Evolutionary conservation across 805 yeast species (phyloP).

Genomic region (Suhomyces canberraensis): DNA sequence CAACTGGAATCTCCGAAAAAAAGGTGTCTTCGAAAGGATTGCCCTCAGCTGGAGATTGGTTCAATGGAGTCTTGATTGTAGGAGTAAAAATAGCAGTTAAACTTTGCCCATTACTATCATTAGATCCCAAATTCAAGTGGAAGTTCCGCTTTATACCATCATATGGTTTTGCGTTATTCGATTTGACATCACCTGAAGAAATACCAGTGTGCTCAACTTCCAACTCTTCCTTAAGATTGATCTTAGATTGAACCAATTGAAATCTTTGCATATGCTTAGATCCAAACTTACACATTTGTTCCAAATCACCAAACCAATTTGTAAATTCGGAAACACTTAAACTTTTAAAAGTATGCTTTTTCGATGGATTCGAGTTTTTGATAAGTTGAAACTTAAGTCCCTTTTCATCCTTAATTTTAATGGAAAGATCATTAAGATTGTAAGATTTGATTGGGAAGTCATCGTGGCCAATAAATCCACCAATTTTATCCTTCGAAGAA

Average conservation of each 20-base stretch:
- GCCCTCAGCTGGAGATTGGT: slow-evolving; percentile 21
- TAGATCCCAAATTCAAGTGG: neutral
- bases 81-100: slow-evolving; percentile 41
- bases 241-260: slow-evolving; percentile 42
- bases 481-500: slow-evolving; percentile 31
- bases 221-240: slow-evolving; percentile 19
- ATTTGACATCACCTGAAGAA: neutral
- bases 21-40: slow-evolving; percentile 40
- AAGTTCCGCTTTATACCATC: neutral
- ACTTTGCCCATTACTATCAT: slow-evolving; percentile 7
- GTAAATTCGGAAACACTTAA: slow-evolving; percentile 40
- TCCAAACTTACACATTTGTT: slow-evolving; percentile 48
- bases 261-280: slow-evolving; percentile 48
- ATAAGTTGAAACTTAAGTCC: slow-evolving; percentile 33
- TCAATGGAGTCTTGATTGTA: slow-evolving; percentile 30
- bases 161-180: neutral
- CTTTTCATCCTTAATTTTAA: slow-evolving; percentile 31
- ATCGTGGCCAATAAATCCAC: slow-evolving; percentile 39
- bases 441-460: slow-evolving; percentile 40
- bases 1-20: slow-evolving; percentile 6
- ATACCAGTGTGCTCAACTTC: neutral
- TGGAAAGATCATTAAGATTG: slow-evolving; percentile 36
- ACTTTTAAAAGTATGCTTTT: slow-evolving; percentile 44
- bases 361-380: slow-evolving; percentile 23
- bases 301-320: slow-evolving; percentile 55